Percentiles rank a stretch among this genome's conserved stretches.
Evolutionary conservation across 1,284 basidiomycete species (phyloP).

Genomic region (Sanghuangporus baumii): DNA sequence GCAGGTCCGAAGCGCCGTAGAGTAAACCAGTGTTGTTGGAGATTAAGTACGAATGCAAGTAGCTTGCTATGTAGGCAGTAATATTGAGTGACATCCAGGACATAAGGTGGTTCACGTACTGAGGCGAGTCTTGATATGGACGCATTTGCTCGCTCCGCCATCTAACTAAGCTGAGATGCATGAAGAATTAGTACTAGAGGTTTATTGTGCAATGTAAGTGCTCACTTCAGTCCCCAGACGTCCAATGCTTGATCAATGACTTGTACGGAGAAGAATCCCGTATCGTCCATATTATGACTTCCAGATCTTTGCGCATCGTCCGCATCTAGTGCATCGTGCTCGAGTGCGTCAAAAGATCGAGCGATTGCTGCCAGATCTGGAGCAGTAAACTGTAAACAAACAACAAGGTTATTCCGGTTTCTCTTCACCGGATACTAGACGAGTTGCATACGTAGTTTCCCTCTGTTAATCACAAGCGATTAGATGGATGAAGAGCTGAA

Average conservation of each 20-base stretch:
- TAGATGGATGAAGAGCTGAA: constrained; percentile 13
- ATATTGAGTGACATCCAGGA: constrained; percentile 11
- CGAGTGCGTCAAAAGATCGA: constrained; percentile 49
- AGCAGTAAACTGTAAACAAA: constrained; percentile 60
- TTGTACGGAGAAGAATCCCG: constrained; percentile 86
- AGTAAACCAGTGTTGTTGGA: constrained; percentile 85
- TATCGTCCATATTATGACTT: constrained; percentile 87
- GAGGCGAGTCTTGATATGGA: constrained; percentile 67
- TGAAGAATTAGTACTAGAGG: constrained; percentile 26
- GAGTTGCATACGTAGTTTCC: constrained; percentile 55
- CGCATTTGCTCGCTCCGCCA: constrained; percentile 86
- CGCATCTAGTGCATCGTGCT: constrained; percentile 19
- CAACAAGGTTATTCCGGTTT: not conserved
- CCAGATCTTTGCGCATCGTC: constrained; percentile 30
- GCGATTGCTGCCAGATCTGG: constrained; percentile 85
- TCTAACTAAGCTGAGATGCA: constrained; percentile 48
- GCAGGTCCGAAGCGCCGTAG: constrained; percentile 74
- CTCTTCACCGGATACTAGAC: not conserved
- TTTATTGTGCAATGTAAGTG: constrained; percentile 14
- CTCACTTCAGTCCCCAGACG: constrained; percentile 77
- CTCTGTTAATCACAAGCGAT: constrained; percentile 37
- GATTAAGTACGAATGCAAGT: constrained; percentile 86
- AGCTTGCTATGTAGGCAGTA: constrained; percentile 50
- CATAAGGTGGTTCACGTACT: constrained; percentile 44
- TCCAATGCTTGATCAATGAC: constrained; percentile 77